phyloP scores from a whole-genome alignment of 139 green algal genomes.

The Closterium sp. region DNA sequence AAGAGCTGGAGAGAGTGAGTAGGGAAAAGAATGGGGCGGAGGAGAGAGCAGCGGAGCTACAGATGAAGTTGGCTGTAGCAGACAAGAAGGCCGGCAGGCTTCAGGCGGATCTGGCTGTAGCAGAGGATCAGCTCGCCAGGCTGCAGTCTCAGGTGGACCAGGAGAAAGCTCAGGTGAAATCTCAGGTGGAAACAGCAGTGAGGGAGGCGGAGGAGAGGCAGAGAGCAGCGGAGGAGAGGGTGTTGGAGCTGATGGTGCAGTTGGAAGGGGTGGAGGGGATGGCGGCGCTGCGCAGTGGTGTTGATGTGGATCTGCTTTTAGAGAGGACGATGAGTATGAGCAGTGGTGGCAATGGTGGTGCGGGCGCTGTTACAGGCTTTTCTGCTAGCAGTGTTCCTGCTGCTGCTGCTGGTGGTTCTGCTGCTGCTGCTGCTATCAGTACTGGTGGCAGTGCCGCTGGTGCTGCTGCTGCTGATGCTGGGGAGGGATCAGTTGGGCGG shows the following conservation, averaged over 20 bases:
- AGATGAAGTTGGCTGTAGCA: neutral
- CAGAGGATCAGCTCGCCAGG: neutral
- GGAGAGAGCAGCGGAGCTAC: too few relatives aligned
- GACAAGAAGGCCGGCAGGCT: neutral
- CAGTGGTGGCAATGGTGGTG: neutral
- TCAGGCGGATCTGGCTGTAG: neutral
- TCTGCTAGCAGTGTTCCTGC: neutral
- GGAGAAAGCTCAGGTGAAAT: neutral
- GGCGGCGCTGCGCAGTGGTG: neutral
- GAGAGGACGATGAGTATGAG: neutral
- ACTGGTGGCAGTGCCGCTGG: neutral
- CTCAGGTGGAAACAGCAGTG: neutral
- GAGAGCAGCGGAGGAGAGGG: neutral
- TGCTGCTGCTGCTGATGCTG: neutral
- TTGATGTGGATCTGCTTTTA: neutral
- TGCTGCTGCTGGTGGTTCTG: neutral
- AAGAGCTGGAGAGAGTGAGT: neutral
- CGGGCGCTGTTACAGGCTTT: neutral
- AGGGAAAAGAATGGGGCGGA: neutral
- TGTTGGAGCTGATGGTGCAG: neutral
- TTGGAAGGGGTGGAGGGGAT: neutral
- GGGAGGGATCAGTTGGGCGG: neutral
- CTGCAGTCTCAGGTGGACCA: neutral
- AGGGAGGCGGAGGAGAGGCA: neutral
- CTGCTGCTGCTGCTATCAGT: neutral